Evolutionary conservation across 2,329 filamentous ascomycete species (phyloP), one percentile per base, ranked within the genome.

Genomic region (Oidium heveae): DNA sequence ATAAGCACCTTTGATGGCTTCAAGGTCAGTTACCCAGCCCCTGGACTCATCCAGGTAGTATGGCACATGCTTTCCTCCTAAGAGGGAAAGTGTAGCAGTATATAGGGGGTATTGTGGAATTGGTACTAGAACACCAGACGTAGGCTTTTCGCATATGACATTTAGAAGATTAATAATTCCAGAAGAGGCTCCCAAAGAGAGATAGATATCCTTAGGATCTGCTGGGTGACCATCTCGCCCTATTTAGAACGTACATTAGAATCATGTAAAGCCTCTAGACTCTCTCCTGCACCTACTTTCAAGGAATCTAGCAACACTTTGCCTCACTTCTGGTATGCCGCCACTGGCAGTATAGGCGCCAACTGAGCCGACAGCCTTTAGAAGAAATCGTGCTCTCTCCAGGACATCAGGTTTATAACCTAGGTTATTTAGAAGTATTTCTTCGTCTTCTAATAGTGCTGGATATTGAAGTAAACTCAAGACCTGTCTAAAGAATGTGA

Each of bases 21-120:
- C 72, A 44, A 95, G 70, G 65, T 93, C 83, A 51, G 89, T 96
- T 58, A 85, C 84, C 91, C 91, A 98, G 59, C 78, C 75, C 62
- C 80, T 78, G 60, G 78, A 71, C 71, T 98, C 91, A 61, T 96
- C 84, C 52, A 98, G 79, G 69, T 86, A 84, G 72, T 98, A 98
- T 39, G 91, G 89, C 32, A 98, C 91, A 65, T 82, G 85, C 56
- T 76, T 79, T 54, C 89, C 86, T 68, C 95, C 77, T 57, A 96
- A 76, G 50, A 98, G 71, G 54, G 87, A 74, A 58, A 98, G 77
- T 0, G 88, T 91, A 28, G 91, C 91, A 9, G 89, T 96, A 72
- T 98, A 98, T 52, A 98, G 81, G 24, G 91, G 91, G 68, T 98
- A 98, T 69, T 98, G 91, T 7, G 91, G 91, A 62, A 98, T 96